A percentile compares a stretch with the other conserved stretches of the same genome.
Conservation (phyloP, 192 early-diverging fungal genomes). For the Backusella macrospora region DNA sequence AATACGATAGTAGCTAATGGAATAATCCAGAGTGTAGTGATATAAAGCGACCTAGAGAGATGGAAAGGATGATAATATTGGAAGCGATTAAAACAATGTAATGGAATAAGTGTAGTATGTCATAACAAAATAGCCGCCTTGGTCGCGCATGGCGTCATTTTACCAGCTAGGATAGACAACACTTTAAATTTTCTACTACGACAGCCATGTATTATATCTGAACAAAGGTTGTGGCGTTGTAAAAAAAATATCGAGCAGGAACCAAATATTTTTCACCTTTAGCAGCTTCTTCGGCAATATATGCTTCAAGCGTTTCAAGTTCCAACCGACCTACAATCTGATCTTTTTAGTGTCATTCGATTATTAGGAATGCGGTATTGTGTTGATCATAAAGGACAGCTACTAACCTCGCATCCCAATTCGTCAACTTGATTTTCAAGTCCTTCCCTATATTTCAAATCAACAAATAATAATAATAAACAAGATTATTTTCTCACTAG, state of each 20-base stretch:
- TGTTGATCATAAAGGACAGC: constrained; percentile 72
- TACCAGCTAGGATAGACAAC: constrained; percentile 58
- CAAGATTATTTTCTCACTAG: constrained; percentile 49
- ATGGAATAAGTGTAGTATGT: too few species aligned
- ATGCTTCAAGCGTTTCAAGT: constrained; percentile 24
- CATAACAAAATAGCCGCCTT: constrained; percentile 44
- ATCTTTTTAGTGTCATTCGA: constrained; percentile 52
- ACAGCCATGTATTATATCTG: constrained; percentile 44
- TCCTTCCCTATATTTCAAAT: constrained; percentile 57
- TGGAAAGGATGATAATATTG: constrained; percentile 47
- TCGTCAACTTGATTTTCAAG: constrained; percentile 56
- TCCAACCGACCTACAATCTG: constrained; percentile 34
- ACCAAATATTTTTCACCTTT: constrained; percentile 38
- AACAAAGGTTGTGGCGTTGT: constrained; percentile 43
- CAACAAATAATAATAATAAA: neutral
- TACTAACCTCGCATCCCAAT: constrained; percentile 63
- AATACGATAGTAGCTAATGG: neutral
- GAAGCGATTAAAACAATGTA: too few species aligned
- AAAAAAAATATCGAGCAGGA: constrained; percentile 46
- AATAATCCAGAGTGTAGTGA: constrained; percentile 48
- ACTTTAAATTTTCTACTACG: constrained; percentile 39
- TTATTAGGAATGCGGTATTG: constrained; percentile 82
- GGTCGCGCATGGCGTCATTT: constrained; percentile 72
- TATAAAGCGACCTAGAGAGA: constrained; percentile 81
- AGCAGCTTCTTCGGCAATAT: constrained; percentile 34